phyloP scores from a whole-genome alignment of 2,329 filamentous ascomycete species.

The Claviceps humidiphila region DNA sequence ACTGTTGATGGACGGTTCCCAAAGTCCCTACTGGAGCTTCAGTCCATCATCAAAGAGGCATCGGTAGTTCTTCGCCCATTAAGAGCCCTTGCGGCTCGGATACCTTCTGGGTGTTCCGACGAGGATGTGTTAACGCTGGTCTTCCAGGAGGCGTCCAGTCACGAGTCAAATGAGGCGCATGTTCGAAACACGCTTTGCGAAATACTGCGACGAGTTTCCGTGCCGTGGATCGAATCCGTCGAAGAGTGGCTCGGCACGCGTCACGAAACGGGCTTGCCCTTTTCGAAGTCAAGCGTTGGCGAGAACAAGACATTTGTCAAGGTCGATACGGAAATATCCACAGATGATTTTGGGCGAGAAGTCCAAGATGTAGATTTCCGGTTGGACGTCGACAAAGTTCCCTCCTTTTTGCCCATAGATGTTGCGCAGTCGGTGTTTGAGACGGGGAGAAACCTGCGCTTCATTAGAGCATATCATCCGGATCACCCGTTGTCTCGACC shows the following conservation, averaged over 20 bases:
- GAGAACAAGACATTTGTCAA: conserved; percentile 46
- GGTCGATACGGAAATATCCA: conserved; percentile 37
- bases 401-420: conserved; percentile 57
- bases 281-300: conserved; percentile 33
- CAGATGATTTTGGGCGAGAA: conserved; percentile 47
- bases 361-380: conserved; percentile 46
- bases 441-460: conserved; percentile 60
- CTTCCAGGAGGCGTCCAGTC: conserved; percentile 46
- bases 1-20: conserved; percentile 27
- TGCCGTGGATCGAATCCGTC: conserved; percentile 53
- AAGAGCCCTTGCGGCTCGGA: conserved; percentile 33
- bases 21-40: conserved; percentile 39
- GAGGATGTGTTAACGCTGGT: conserved; percentile 48
- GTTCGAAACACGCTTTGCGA: conserved; percentile 53
- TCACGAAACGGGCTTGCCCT: conserved; percentile 39
- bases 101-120: conserved; percentile 35
- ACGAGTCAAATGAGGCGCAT: conserved; percentile 49
- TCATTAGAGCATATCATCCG: conserved; percentile 57
- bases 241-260: conserved; percentile 64
- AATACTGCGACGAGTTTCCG: conserved; percentile 47
- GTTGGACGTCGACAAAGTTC: conserved; percentile 52
- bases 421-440: conserved; percentile 64
- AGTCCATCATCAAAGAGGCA: conserved; percentile 33
- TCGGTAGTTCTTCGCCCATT: conserved; percentile 38
- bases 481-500: conserved; percentile 51